These are phyloP conservation scores for Mucor circinelloides DNA, from an alignment of 371 early-diverging fungal genomes.

Conservation along the genomic window DNA sequence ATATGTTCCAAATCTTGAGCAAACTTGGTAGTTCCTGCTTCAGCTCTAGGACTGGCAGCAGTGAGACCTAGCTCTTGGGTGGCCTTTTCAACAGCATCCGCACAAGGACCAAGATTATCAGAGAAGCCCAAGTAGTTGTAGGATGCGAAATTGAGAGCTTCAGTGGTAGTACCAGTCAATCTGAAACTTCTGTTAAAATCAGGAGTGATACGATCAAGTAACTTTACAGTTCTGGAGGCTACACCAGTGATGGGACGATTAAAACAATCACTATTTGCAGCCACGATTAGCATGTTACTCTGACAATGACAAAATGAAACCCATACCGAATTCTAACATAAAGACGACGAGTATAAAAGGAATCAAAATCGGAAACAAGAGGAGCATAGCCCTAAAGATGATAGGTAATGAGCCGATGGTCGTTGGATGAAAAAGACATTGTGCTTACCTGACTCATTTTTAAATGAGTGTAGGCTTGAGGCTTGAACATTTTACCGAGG, in stretches of 20 bases:
- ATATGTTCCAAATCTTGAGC: slow-evolving; percentile 86
- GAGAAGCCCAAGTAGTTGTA: slow-evolving; percentile 99
- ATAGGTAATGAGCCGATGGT: not conserved
- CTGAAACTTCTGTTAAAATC: slow-evolving; percentile 89
- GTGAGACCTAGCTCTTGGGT: slow-evolving; percentile 68
- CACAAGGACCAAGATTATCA: slow-evolving; percentile 87
- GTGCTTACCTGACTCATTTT: slow-evolving; percentile 65
- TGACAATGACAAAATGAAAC: not conserved
- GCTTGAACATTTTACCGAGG: slow-evolving; percentile 79
- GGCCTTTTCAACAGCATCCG: slow-evolving; percentile 86
- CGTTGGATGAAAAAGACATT: not conserved
- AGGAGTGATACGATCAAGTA: slow-evolving; percentile 82
- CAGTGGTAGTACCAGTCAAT: slow-evolving; percentile 81
- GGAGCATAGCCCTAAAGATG: slow-evolving; percentile 80
- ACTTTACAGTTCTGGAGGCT: slow-evolving; percentile 89
- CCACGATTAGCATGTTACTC: not conserved
- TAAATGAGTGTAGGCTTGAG: slow-evolving; percentile 73
- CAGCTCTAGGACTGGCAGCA: slow-evolving; percentile 70
- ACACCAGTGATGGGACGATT: slow-evolving; percentile 97
- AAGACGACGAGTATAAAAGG: slow-evolving; percentile 95
- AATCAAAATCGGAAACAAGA: slow-evolving; percentile 93
- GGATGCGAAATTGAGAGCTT: slow-evolving; percentile 95
- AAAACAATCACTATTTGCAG: slow-evolving; percentile 83
- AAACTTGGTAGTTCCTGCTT: slow-evolving; percentile 71
- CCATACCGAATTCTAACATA: slow-evolving; percentile 87